Evolutionary conservation across 495 filamentous ascomycete species (phyloP).

Genomic region (Pseudotulostoma volvatum): DNA sequence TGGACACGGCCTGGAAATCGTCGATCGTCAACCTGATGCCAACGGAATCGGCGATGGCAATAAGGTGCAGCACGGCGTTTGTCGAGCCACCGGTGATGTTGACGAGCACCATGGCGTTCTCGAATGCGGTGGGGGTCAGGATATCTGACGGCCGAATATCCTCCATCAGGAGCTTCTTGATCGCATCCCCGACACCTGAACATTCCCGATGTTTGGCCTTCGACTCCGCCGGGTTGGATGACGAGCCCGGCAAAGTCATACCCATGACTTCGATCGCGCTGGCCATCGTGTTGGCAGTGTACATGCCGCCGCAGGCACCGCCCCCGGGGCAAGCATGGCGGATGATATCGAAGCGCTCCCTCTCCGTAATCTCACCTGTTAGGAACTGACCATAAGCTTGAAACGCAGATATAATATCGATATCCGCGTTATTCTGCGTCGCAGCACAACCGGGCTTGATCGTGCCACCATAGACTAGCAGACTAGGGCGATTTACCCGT

Average conservation of each 20-base stretch:
- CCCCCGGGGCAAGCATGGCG: conserved; percentile 83
- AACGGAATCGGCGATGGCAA: conserved; percentile 89
- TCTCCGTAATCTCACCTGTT: conserved; percentile 77
- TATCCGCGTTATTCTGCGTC: conserved; percentile 54
- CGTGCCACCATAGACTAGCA: conserved; percentile 96
- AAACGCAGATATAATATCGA: conserved; percentile 95
- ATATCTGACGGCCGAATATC: conserved; percentile 85
- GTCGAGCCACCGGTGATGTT: conserved; percentile 94
- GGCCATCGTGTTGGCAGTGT: conserved; percentile 98
- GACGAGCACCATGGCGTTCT: conserved; percentile 90
- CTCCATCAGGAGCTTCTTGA: conserved; percentile 70
- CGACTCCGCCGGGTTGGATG: conserved; percentile 80
- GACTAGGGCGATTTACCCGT: conserved; percentile 73
- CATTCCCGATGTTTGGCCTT: conserved; percentile 77
- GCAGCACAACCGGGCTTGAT: conserved; percentile 78
- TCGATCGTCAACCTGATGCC: conserved; percentile 90
- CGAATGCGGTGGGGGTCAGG: conserved; percentile 79
- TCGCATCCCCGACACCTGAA: conserved; percentile 64
- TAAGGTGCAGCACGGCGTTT: conserved; percentile 91
- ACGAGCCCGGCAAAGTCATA: conserved; percentile 87
- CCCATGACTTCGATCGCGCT: conserved; percentile 93
- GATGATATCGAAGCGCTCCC: conserved; percentile 85
- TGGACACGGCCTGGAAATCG: conserved; percentile 90
- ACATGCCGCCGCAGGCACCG: conserved; percentile 97
- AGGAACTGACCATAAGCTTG: conserved; percentile 96